These are phyloP conservation scores for Fragaria nilgerrensis DNA, from an alignment of 306 rosid species.

Conservation along the genomic window DNA sequence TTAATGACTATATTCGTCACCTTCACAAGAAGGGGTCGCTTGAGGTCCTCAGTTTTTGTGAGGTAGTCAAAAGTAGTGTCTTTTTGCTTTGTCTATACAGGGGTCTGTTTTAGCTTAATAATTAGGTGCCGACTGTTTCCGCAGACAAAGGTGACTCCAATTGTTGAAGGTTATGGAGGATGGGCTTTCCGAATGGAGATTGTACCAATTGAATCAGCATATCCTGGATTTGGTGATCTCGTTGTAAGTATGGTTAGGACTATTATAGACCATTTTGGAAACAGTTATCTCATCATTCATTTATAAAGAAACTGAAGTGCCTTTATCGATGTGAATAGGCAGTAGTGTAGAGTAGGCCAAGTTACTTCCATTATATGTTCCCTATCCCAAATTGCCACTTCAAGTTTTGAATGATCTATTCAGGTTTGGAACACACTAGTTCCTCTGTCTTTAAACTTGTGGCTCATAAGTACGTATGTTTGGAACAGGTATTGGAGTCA, in stretches of 20 bases:
- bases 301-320: background rate
- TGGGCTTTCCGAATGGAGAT: slow-evolving; percentile 96
- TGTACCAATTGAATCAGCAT: slow-evolving; percentile 96
- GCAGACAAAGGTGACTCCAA: slow-evolving; percentile 98
- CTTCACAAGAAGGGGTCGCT: slow-evolving; percentile 78
- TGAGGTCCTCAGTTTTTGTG: slow-evolving; percentile 94
- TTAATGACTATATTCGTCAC: slow-evolving; percentile 76
- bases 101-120: slow-evolving; percentile 32
- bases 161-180: slow-evolving; percentile 99
- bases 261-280: slow-evolving; percentile 6
- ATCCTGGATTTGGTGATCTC: slow-evolving; percentile 95
- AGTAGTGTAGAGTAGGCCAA: background rate
- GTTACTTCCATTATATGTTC: background rate
- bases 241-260: slow-evolving; percentile 65
- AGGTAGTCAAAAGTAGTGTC: slow-evolving; percentile 48
- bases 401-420: background rate
- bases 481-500: slow-evolving; percentile 85
- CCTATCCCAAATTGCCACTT: background rate
- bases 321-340: background rate
- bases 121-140: slow-evolving; percentile 23
- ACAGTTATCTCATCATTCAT: no score
- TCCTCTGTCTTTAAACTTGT: background rate
- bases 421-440: background rate
- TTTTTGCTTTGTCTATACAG: slow-evolving; percentile 10
- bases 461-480: slow-evolving; percentile 7